These are phyloP conservation scores for Zancudomyces culisetae DNA, from an alignment of 371 early-diverging fungal genomes.

Conservation along the genomic window DNA sequence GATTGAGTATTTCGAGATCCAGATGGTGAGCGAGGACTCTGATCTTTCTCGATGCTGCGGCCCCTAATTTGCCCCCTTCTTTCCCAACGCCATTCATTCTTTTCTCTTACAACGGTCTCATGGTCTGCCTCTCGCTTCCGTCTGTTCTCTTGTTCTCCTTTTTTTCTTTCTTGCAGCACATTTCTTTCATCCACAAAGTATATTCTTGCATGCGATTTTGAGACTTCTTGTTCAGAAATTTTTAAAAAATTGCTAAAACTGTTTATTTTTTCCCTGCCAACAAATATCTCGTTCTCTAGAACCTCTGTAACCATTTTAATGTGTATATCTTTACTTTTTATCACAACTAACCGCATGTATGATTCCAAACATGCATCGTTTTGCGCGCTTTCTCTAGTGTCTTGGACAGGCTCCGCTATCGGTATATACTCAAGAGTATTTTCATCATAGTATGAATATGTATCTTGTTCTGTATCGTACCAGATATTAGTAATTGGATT, in stretches of 20 bases:
- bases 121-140: no score
- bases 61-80: no score
- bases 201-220: slow-evolving; percentile 4
- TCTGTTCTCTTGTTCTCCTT: no score
- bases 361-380: background rate
- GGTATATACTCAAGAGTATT: slow-evolving; percentile 1
- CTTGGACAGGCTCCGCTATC: background rate
- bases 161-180: no score
- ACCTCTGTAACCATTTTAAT: background rate
- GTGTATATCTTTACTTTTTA: background rate
- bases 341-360: slow-evolving; percentile 1
- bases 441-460: slow-evolving; percentile 4
- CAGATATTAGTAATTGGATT: slow-evolving; percentile 1
- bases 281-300: background rate
- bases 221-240: background rate
- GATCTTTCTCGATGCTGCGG: no score
- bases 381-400: background rate
- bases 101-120: no score
- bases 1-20: no score
- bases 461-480: background rate
- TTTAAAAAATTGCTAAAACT: background rate
- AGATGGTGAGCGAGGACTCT: no score
- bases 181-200: background rate
- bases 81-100: no score
- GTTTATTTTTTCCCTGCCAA: slow-evolving; percentile 3